Evolutionary conservation across 345 rosid genomes (phyloP).

Genomic region (Gossypium raimondii): DNA sequence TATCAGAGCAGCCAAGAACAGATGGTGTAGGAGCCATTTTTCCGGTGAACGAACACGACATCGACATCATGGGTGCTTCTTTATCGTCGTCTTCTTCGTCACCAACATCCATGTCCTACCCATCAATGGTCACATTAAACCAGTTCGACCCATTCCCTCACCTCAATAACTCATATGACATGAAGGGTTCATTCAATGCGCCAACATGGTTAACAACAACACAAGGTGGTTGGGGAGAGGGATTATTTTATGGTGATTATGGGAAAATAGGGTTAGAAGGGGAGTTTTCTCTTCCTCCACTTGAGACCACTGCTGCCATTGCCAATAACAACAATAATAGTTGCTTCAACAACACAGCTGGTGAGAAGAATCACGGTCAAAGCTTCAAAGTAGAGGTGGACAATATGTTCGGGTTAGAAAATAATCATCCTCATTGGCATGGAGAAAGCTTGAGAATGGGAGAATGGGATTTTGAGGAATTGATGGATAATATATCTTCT

Average conservation of each 20-base stretch:
- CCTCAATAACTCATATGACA: constrained; percentile 30
- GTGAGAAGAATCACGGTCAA: neutral
- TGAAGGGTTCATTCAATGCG: constrained; percentile 31
- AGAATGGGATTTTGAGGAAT: constrained; percentile 89
- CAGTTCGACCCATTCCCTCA: constrained; percentile 43
- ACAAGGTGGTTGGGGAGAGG: constrained; percentile 35
- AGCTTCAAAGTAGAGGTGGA: constrained; percentile 43
- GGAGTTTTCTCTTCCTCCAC: constrained; percentile 51
- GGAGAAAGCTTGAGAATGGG: constrained; percentile 69
- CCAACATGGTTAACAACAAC: constrained; percentile 26
- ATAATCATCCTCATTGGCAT: constrained; percentile 42
- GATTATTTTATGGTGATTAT: constrained; percentile 30
- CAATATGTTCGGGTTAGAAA: constrained; percentile 42
- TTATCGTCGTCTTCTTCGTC: constrained; percentile 44
- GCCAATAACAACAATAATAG: neutral
- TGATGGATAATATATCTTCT: constrained; percentile 63
- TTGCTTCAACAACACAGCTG: constrained; percentile 40
- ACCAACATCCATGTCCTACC: constrained; percentile 33
- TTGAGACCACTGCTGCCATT: constrained; percentile 19
- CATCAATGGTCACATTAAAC: constrained; percentile 26
- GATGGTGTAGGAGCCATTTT: constrained; percentile 27
- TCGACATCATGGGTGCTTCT: constrained; percentile 5
- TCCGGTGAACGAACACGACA: constrained; percentile 39
- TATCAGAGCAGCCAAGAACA: constrained; percentile 43
- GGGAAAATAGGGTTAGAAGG: constrained; percentile 34